Evolutionary conservation across 495 filamentous ascomycete species (phyloP), one percentile per base, ranked within the genome.

Genomic region (Halenospora varia): DNA sequence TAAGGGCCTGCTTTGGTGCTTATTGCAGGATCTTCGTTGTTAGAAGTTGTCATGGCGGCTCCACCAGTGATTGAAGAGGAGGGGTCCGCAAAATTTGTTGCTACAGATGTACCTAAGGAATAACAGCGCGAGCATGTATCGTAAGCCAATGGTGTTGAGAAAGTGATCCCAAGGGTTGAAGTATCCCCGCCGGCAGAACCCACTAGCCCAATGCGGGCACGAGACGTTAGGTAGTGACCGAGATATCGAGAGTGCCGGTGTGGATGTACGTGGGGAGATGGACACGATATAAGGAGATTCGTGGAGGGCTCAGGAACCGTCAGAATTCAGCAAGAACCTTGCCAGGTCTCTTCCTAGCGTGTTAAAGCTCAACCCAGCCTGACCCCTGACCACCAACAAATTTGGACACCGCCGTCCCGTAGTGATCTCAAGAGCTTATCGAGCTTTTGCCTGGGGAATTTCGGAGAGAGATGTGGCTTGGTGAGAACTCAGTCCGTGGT

Each of bases 31-130:
- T 53, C 25, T 1, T 48, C 25, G 46, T 24, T n/a, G 26, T 44
- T 49, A 35, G 23, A 54, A n/a, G 55, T 53, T 48, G 48, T 53
- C 61, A 62, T 62, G 56, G 35, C 48, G 60, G 4, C 40, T 24
- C 29, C 25, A 49, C 22, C 17, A 22, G 48, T 29, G 25, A 10
- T 10, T 44, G 29, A 45, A 11, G 19, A 22, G 40, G 53, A 19
- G 29, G 29, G 4, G 29, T 35, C 29, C 29, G 29, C 29, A 4
- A 35, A 13, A 35, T 35, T 35, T 35, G 47, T 49, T 24, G 23
- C 19, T 49, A 23, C 10, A 19, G 6, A 47, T 8, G 20, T 19
- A 49, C 9, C 47, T 23, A 6, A 24, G 6, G 9, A 49, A 23
- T 24, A 25, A n/a, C 11, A 24, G 10, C 9, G 19, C 8, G 19